These are phyloP conservation scores for Phytopythium delawarense DNA, from an alignment of 352 stramenopile species.

Conservation along the genomic window DNA sequence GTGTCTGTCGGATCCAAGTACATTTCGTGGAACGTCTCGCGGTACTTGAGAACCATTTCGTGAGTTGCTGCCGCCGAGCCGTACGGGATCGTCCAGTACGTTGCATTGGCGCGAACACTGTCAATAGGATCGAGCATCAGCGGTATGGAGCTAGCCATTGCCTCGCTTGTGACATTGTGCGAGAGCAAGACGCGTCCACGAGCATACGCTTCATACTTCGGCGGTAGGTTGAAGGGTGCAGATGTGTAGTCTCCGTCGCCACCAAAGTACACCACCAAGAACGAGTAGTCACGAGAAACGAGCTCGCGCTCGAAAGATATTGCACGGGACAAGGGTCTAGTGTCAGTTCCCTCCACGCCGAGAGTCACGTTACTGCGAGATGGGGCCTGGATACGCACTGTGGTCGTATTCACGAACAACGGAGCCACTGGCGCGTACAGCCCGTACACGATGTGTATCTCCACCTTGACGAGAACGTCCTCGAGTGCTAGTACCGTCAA, in stretches of 20 bases:
- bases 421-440: slow-evolving; percentile 80
- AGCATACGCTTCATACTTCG: slow-evolving; percentile 91
- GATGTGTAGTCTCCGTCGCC: slow-evolving; percentile 60
- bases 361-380: slow-evolving; percentile 68
- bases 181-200: slow-evolving; percentile 91
- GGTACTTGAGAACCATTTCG: slow-evolving; percentile 90
- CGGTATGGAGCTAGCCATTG: slow-evolving; percentile 31
- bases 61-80: slow-evolving; percentile 71
- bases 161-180: slow-evolving; percentile 88
- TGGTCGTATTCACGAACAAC: slow-evolving; percentile 92
- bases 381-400: slow-evolving; percentile 75
- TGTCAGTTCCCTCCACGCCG: slow-evolving; percentile 49
- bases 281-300: slow-evolving; percentile 87
- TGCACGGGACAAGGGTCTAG: slow-evolving; percentile 62
- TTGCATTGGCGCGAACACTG: slow-evolving; percentile 44
- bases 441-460: slow-evolving; percentile 95
- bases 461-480: slow-evolving; percentile 93
- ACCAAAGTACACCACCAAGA: slow-evolving; percentile 83
- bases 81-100: slow-evolving; percentile 74
- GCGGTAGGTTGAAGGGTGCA: slow-evolving; percentile 92
- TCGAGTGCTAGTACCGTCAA: slow-evolving; percentile 94
- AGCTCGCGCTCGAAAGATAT: slow-evolving; percentile 85
- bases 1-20: slow-evolving; percentile 46
- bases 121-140: slow-evolving; percentile 73
- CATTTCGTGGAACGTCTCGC: slow-evolving; percentile 94